phyloP scores from a whole-genome alignment of 345 rosid genomes.

The Euclidium syriacum region DNA sequence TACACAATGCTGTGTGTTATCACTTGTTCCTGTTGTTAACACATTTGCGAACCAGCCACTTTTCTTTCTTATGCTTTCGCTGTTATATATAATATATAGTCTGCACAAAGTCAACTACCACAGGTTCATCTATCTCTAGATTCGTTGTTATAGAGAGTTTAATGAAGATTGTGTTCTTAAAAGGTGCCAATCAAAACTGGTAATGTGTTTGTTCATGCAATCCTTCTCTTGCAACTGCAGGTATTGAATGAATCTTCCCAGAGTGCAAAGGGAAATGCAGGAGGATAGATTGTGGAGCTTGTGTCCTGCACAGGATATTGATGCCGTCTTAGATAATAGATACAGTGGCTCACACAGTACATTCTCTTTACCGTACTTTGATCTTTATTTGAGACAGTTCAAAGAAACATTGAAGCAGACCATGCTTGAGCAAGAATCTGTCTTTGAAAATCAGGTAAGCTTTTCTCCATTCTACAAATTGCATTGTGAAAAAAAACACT shows the following conservation, averaged over 20 bases:
- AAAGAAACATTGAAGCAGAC: constrained; percentile 39
- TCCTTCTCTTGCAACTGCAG: background rate
- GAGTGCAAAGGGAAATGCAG: constrained; percentile 15
- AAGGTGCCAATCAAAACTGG: background rate
- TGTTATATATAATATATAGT: no score
- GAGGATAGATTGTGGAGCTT: constrained; percentile 15
- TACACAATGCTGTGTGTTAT: background rate
- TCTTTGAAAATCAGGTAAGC: constrained; percentile 44
- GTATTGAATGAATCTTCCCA: constrained; percentile 17
- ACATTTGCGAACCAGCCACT: no score
- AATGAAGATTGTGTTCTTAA: background rate
- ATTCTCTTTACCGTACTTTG: constrained; percentile 8
- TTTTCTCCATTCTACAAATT: background rate
- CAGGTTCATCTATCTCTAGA: background rate
- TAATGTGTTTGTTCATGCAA: background rate
- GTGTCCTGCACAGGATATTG: constrained; percentile 25
- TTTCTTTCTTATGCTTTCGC: no score
- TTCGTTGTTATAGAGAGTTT: background rate
- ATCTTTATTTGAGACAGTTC: constrained; percentile 15
- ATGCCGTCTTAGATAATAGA: constrained; percentile 13
- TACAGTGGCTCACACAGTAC: constrained; percentile 1
- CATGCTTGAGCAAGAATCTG: constrained; percentile 49
- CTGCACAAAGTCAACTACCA: background rate
- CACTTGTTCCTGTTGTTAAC: background rate
- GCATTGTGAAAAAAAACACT: no score